Percentiles rank a stretch among this genome's conserved stretches.
These are phyloP conservation scores for Sphaerobolus stellatus DNA, from an alignment of 1,284 basidiomycete species.

Conservation along the genomic window DNA sequence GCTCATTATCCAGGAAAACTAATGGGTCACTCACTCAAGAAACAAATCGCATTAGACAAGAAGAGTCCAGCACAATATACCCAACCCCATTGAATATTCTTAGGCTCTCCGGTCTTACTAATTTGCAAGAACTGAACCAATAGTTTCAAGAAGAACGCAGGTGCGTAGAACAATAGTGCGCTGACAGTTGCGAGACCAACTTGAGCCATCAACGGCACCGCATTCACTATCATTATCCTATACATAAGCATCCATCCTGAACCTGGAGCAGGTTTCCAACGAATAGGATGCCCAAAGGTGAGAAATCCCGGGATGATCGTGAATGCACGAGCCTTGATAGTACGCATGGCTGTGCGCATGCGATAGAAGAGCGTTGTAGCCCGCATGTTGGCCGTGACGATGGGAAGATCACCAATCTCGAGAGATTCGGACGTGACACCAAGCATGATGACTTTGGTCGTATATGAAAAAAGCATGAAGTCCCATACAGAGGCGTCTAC, in stretches of 20 bases:
- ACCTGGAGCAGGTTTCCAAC: slow-evolving; percentile 38
- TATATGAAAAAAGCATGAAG: slow-evolving; percentile 75
- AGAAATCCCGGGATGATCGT: slow-evolving; percentile 3
- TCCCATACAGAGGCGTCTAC: slow-evolving; percentile 56
- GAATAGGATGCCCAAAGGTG: background rate
- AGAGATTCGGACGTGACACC: slow-evolving; percentile 71
- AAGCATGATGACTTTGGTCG: slow-evolving; percentile 79
- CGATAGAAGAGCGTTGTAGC: slow-evolving; percentile 53
- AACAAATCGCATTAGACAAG: slow-evolving; percentile 57
- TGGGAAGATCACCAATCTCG: slow-evolving; percentile 83
- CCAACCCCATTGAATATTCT: slow-evolving; percentile 68
- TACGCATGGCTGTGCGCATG: slow-evolving; percentile 45
- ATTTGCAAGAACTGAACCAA: slow-evolving; percentile 74
- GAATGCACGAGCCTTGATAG: slow-evolving; percentile 40
- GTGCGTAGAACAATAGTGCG: slow-evolving; percentile 73
- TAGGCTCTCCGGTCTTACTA: slow-evolving; percentile 48
- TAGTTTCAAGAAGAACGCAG: slow-evolving; percentile 72
- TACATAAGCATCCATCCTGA: slow-evolving; percentile 65
- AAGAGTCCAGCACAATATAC: slow-evolving; percentile 73
- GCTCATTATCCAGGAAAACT: background rate
- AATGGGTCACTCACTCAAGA: slow-evolving; percentile 47
- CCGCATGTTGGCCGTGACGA: slow-evolving; percentile 72
- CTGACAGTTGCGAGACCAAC: slow-evolving; percentile 57
- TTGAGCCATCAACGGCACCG: slow-evolving; percentile 41
- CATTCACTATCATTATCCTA: slow-evolving; percentile 57